Base-by-base conservation (phyloP, 2,329 filamentous ascomycete species). In the Eurotiales sp. region DNA sequence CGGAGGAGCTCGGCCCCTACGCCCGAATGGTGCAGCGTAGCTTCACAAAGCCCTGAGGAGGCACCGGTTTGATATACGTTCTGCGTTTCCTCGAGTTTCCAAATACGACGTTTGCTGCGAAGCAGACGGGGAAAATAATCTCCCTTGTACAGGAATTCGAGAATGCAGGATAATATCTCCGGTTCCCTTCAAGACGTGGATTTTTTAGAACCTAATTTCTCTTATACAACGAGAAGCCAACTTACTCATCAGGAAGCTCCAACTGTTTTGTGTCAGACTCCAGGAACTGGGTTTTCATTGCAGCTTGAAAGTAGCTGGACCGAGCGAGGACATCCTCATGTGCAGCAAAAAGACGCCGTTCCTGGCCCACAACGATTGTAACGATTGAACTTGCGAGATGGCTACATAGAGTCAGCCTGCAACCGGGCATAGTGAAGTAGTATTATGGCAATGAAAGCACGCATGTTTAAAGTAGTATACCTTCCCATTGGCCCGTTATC, bases 91-190 rank as follows among this genome's bases (percentile, higher is more conserved):
- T 96, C 90, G 75, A 96, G 88, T 70, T 89, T 84, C 88, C 88
- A 96, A 76, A 86, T 87, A 77, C 88, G 86, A 68, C 85, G 85
- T 80, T 88, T 90, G 81, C 88, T 88, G 72, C 90, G 88, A 61
- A 95, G 68, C 75, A 96, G 80, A 71, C 90, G 88, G 51, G 91
- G 91, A 72, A 88, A 93, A 76, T 95, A 96, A 80, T 95, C 90
- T 60, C 88, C 90, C 78, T 95, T 95, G 85, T 96, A 96, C 60
- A 96, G 84, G 72, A 91, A 96, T 77, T 96, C 91, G 76, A 96
- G 89, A 64, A 96, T 79, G 65, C 87, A 91, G 69, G 90, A 95
- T 73, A 96, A 88, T 71, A 95, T 82, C 78, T 95, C 90, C 61
- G 91, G 90, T 77, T 95, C 89, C 80, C 88, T 86, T 64, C 82